Percentiles rank a stretch among this genome's conserved stretches.
Conservation (phyloP, 805 yeast genomes). For the Lachancea mirantina region DNA sequence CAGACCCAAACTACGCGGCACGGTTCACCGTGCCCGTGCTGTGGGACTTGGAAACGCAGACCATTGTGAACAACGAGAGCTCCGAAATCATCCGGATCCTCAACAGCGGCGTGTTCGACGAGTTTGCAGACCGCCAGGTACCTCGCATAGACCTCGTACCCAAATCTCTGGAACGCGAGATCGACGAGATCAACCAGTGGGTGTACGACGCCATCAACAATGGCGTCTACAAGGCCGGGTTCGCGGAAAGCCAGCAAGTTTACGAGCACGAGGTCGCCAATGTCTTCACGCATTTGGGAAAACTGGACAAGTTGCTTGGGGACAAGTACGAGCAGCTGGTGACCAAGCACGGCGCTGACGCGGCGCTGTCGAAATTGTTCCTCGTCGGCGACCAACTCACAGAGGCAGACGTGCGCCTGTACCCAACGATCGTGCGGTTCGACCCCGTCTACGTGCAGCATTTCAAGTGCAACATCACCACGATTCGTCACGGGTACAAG, state of each 20-base stretch:
- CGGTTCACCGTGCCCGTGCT: constrained; percentile 89
- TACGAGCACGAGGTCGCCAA: constrained; percentile 62
- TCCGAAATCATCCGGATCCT: constrained; percentile 83
- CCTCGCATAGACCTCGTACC: constrained; percentile 57
- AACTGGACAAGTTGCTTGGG: constrained; percentile 54
- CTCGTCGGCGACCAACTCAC: constrained; percentile 63
- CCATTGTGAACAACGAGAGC: constrained; percentile 89
- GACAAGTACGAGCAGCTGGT: constrained; percentile 33
- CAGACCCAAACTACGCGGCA: constrained; percentile 68
- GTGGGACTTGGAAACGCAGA: constrained; percentile 77
- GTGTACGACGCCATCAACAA: constrained; percentile 80
- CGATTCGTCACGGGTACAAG: constrained; percentile 76
- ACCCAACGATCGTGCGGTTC: constrained; percentile 80
- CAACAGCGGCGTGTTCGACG: constrained; percentile 62
- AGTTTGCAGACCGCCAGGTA: constrained; percentile 36
- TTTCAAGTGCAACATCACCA: constrained; percentile 83
- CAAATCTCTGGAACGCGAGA: constrained; percentile 39
- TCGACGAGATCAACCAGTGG: constrained; percentile 77
- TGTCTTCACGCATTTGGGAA: constrained; percentile 61
- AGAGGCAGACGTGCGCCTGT: constrained; percentile 86
- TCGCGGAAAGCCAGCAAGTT: constrained; percentile 75
- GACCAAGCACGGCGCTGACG: constrained; percentile 16
- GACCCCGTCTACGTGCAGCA: constrained; percentile 94
- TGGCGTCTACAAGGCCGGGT: constrained; percentile 91
- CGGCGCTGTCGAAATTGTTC: constrained; percentile 30